Evolutionary conservation across 1,284 basidiomycete species (phyloP).

Genomic region (Ustilago xerochloae): DNA sequence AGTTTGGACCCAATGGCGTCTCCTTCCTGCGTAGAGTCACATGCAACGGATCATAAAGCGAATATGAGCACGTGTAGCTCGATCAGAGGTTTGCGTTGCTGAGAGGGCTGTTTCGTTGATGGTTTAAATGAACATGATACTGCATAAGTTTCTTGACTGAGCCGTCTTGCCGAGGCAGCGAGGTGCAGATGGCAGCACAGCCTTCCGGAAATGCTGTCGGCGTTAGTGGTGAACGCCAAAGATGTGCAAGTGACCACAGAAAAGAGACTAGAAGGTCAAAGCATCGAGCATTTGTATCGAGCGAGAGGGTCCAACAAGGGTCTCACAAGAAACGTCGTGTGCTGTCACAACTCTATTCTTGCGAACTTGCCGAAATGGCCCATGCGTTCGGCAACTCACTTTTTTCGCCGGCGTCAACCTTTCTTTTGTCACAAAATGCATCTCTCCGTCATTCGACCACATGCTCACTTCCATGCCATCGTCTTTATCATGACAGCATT

Average conservation of each 20-base stretch:
- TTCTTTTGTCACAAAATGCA: background rate
- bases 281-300: background rate
- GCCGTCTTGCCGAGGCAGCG: background rate
- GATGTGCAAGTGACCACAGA: background rate
- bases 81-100: too few species aligned
- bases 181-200: background rate
- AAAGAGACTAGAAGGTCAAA: background rate
- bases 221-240: background rate
- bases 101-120: too few species aligned
- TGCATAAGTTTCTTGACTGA: too few species aligned
- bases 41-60: too few species aligned
- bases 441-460: too few species aligned
- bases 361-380: conserved; percentile 4
- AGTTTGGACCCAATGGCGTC: too few species aligned
- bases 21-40: too few species aligned
- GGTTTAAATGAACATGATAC: too few species aligned
- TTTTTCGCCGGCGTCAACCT: background rate
- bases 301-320: background rate
- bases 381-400: conserved; percentile 6
- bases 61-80: too few species aligned
- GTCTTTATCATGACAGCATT: too few species aligned
- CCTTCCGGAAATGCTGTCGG: background rate
- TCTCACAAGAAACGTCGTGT: background rate
- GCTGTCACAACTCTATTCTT: conserved; percentile 7
- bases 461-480: too few species aligned